Evolutionary conservation across 495 filamentous ascomycete genomes (phyloP).

Genomic region (Penicillium daleae): DNA sequence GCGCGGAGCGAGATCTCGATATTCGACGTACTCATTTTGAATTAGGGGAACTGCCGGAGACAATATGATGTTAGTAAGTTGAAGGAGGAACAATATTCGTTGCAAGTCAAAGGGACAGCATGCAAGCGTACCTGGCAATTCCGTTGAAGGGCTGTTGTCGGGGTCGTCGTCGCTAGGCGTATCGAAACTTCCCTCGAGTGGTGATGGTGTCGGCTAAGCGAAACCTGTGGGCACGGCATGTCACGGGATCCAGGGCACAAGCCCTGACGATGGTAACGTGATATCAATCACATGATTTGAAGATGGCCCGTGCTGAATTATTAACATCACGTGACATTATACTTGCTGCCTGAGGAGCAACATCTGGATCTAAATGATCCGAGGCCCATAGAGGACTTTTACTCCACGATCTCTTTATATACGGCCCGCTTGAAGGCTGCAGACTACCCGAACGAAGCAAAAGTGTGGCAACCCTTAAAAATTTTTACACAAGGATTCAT

Average conservation of each 20-base stretch:
- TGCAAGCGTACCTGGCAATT: slow-evolving; percentile 52
- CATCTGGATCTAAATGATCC: not conserved
- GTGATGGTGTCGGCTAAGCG: slow-evolving; percentile 45
- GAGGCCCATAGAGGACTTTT: not conserved
- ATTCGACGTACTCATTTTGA: slow-evolving; percentile 67
- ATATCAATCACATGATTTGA: slow-evolving; percentile 10
- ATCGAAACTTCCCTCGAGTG: slow-evolving; percentile 47
- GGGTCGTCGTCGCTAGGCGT: slow-evolving; percentile 54
- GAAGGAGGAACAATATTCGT: not conserved
- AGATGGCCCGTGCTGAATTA: not conserved
- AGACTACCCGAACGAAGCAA: no score
- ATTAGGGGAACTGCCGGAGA: slow-evolving; percentile 51
- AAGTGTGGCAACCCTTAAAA: no score
- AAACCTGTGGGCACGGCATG: slow-evolving; percentile 38
- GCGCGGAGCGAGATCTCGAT: slow-evolving; percentile 33
- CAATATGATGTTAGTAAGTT: slow-evolving; percentile 25
- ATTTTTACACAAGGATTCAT: not conserved
- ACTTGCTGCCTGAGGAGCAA: not conserved
- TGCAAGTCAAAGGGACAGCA: slow-evolving; percentile 14
- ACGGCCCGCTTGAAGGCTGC: no score
- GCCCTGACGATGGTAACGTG: slow-evolving; percentile 38
- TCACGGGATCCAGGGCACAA: slow-evolving; percentile 39
- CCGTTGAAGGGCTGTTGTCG: slow-evolving; percentile 56
- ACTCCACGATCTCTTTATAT: not conserved
- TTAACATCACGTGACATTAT: slow-evolving; percentile 8